Base-by-base conservation (phyloP, 805 yeast genomes). In the Teunomyces pallodes region DNA sequence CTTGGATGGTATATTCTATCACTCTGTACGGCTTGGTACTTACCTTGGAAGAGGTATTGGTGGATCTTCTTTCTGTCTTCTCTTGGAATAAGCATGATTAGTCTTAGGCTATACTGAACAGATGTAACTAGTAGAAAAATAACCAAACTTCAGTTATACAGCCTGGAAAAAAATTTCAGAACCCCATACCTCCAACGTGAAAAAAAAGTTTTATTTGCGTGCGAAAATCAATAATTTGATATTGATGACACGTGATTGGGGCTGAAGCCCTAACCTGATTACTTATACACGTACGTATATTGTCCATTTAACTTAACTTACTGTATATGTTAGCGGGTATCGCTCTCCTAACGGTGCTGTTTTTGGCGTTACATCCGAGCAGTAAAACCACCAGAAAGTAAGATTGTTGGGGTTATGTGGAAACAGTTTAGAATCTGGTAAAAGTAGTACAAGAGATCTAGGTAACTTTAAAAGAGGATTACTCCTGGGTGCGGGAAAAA, bases 1-100 rank as follows among this genome's bases (percentile, higher is more conserved):
- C 29, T 38, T 38, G n/a, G 17, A 38, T 29, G 27, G 12, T 17
- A 20, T 4, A 26, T 12, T 20, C 28, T 36, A 20, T 38, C 41
- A 26, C 24, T 35, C 48, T 42, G 10, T 26, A 24, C 46, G 30
- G 35, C 38, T 39, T 46, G 38, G 53, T 60, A 86, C 94, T 76
- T 85, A 87, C 95, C 95, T 81, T 90, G 91, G 89, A 91, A 94
- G 81, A 94, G 94, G 88, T 91, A 87, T 79, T 85, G 88, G 95
- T 90, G 96, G 79, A 94, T 94, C 91, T 89, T 89, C 83, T 89
- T 90, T 87, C 99, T 91, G 79, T 94, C 99, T 80, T 90, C 96
- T 83, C 89, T 94, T 82, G 99, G 98, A 85, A 94, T 94, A 83
- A 94, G 86, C 99, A 94, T 94, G 73, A 44, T 49, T 43, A 46